phyloP scores from a whole-genome alignment of 257 asterid genomes.

The Vinca minor region DNA sequence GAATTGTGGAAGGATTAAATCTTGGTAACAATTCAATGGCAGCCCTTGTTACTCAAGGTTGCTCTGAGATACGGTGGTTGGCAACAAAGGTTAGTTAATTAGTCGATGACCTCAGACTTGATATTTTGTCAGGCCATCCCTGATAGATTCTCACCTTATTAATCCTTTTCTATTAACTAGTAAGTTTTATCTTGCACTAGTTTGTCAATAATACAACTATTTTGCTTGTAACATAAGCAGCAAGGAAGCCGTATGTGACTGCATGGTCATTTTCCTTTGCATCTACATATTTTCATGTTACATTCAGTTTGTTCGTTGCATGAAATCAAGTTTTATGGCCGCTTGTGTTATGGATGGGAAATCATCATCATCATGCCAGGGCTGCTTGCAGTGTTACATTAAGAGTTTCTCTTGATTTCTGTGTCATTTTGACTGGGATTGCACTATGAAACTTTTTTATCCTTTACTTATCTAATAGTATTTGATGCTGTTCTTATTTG shows the following conservation, averaged over 20 bases:
- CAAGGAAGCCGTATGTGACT: not conserved
- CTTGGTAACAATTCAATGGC: slow-evolving; percentile 96
- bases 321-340: not conserved
- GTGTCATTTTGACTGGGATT: not conserved
- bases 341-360: not conserved
- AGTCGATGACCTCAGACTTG: slow-evolving; percentile 7
- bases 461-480: slow-evolving; percentile 1
- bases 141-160: not conserved
- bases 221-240: not conserved
- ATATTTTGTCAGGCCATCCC: not conserved
- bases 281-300: not conserved
- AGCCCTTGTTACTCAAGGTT: slow-evolving; percentile 91
- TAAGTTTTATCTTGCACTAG: not conserved
- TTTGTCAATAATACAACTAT: not conserved
- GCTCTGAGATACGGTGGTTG: slow-evolving; percentile 94
- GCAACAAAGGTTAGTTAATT: slow-evolving; percentile 63
- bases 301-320: not conserved
- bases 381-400: too few species aligned
- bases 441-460: not conserved
- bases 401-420: not conserved
- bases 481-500: slow-evolving; percentile 17
- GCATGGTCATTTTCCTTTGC: not conserved
- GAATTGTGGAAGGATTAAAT: slow-evolving; percentile 84
- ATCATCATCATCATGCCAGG: not conserved
- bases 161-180: not conserved